Conservation (phyloP, 2,329 filamentous ascomycete species). For the Sporothrix variecibatus region DNA sequence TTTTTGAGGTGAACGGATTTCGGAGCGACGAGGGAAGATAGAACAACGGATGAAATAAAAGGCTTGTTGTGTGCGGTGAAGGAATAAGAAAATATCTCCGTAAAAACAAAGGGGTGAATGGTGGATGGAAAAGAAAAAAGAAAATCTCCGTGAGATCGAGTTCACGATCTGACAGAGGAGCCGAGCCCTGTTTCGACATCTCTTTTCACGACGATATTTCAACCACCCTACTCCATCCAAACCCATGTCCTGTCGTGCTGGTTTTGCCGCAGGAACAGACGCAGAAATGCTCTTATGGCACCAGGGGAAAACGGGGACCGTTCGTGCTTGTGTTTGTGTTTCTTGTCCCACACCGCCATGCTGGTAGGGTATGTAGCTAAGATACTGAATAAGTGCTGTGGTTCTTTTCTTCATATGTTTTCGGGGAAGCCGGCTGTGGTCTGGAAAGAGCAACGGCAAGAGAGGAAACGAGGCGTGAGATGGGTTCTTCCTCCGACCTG, state of each 20-base stretch:
- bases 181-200: not conserved
- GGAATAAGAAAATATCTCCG: not conserved
- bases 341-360: not conserved
- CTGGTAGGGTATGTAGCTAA: not conserved
- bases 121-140: not conserved
- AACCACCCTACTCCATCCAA: not conserved
- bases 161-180: not conserved
- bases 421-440: slow-evolving; percentile 4
- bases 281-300: not conserved
- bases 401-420: not conserved
- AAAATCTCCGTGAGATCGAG: not conserved
- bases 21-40: not conserved
- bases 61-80: not conserved
- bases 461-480: not conserved
- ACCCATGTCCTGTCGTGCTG: not conserved
- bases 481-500: not conserved
- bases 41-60: not conserved
- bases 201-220: not conserved
- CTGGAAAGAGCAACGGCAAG: not conserved
- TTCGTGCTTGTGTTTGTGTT: slow-evolving; percentile 12
- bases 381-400: not conserved
- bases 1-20: not conserved
- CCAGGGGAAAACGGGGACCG: not conserved
- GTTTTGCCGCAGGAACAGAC: slow-evolving; percentile 11
- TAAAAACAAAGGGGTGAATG: not conserved